These are phyloP conservation scores for Neurospora pannonica DNA, from an alignment of 495 filamentous ascomycete genomes.

Conservation along the genomic window DNA sequence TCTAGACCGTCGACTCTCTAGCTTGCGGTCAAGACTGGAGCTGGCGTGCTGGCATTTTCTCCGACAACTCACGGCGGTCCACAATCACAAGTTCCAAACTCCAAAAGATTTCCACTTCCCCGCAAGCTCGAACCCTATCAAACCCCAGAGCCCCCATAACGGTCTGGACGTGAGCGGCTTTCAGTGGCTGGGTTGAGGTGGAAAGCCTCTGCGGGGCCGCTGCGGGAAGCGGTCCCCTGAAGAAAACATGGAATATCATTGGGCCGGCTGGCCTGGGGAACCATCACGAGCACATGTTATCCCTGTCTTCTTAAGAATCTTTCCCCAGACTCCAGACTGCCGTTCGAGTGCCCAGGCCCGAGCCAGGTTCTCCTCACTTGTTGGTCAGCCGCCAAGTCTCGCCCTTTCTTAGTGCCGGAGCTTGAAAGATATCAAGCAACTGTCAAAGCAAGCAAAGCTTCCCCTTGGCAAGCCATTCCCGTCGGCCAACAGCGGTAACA, in stretches of 20 bases:
- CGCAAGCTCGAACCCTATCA: neutral
- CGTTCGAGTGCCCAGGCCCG: neutral
- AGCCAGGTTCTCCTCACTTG: neutral
- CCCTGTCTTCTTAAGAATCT: neutral
- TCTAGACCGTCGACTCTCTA: neutral
- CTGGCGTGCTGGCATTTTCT: neutral
- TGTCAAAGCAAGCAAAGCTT: neutral
- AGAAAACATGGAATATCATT: neutral
- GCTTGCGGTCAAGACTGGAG: neutral
- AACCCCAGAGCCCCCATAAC: neutral
- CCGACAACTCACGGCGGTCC: neutral
- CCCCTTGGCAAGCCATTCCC: neutral
- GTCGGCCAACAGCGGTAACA: neutral
- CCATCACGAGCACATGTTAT: neutral
- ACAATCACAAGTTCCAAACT: neutral
- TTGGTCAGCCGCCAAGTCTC: neutral
- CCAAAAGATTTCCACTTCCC: neutral
- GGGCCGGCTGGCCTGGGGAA: neutral
- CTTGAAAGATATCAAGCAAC: neutral
- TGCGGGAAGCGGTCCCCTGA: neutral
- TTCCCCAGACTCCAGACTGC: neutral
- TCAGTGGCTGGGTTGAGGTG: neutral
- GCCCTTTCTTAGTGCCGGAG: neutral
- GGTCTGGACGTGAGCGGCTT: neutral
- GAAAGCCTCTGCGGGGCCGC: neutral